Conservation (phyloP, 306 rosid genomes). For the Pachyrhizus erosus region DNA sequence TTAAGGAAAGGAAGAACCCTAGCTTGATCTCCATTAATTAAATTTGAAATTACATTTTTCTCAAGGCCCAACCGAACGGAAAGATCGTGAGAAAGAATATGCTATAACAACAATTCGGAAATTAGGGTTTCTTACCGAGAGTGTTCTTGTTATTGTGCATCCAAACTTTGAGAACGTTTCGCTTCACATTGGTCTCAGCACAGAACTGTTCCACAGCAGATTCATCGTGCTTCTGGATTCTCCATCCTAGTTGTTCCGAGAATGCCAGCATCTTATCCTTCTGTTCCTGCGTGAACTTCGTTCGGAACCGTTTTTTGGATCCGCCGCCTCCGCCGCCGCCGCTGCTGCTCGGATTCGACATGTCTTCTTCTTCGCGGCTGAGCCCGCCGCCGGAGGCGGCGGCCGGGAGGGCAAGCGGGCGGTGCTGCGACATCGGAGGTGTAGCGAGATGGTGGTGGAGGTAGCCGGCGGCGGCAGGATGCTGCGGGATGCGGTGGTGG, state of each 20-base stretch:
- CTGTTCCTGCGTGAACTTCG: constrained; percentile 83
- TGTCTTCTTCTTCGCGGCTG: constrained; percentile 71
- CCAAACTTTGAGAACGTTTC: constrained; percentile 90
- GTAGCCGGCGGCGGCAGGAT: constrained; percentile 55
- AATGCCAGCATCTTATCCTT: constrained; percentile 85
- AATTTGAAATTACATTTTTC: constrained; percentile 32
- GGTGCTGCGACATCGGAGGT: constrained; percentile 50
- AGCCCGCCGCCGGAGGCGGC: constrained; percentile 56
- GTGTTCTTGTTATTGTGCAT: constrained; percentile 97
- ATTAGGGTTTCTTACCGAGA: constrained; percentile 89
- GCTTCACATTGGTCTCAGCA: constrained; percentile 59
- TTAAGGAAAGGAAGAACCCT: constrained; percentile 44
- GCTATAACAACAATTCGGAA: not conserved
- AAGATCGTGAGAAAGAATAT: constrained; percentile 2
- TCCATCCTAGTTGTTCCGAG: constrained; percentile 83
- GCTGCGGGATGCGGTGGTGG: constrained; percentile 42
- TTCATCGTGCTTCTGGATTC: constrained; percentile 90
- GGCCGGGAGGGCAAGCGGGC: constrained; percentile 61
- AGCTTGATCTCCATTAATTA: constrained; percentile 39
- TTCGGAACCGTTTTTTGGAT: constrained; percentile 65
- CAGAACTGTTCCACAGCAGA: constrained; percentile 80
- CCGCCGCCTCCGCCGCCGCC: constrained; percentile 76
- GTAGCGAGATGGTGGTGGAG: constrained; percentile 55
- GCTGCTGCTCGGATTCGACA: constrained; percentile 84
- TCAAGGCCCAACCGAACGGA: not conserved